Conservation (phyloP, 805 yeast species). For the Candida ortonii region DNA sequence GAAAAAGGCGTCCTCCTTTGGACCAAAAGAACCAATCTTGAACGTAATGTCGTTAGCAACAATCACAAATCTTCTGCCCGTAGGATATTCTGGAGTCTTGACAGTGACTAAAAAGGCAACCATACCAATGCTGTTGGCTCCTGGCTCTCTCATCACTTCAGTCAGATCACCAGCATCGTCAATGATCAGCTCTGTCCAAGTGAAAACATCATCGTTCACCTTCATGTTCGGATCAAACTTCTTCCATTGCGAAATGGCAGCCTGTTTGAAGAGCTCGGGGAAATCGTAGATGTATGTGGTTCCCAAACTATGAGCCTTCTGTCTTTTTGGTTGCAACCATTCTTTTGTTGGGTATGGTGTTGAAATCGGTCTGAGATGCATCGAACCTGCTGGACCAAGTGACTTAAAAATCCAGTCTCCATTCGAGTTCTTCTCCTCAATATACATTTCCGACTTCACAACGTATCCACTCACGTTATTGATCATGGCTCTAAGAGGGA, state of each 20-base stretch:
- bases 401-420: conserved; percentile 98
- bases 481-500: conserved; percentile 95
- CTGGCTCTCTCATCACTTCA: conserved; percentile 92
- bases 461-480: conserved; percentile 97
- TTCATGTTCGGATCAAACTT: conserved; percentile 51
- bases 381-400: conserved; percentile 89
- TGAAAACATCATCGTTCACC: conserved; percentile 74
- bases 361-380: conserved; percentile 94
- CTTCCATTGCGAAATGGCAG: conserved; percentile 83
- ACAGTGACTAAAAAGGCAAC: conserved; percentile 90
- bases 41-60: conserved; percentile 97
- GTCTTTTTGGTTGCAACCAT: conserved; percentile 97
- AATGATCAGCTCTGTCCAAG: conserved; percentile 75
- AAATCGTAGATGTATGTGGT: conserved; percentile 97
- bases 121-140: conserved; percentile 95
- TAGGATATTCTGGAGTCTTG: conserved; percentile 95
- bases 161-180: conserved; percentile 80
- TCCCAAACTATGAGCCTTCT: conserved; percentile 97
- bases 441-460: conserved; percentile 90
- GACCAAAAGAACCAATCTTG: conserved; percentile 99
- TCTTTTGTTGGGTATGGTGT: conserved; percentile 98
- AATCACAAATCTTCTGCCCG: conserved; percentile 89
- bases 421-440: conserved; percentile 86
- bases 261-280: conserved; percentile 98
- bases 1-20: conserved; percentile 90